A percentile compares a stretch with the other conserved stretches of the same genome.
phyloP scores from a whole-genome alignment of 108 stramenopile species.

The Skeletonema grethae region DNA sequence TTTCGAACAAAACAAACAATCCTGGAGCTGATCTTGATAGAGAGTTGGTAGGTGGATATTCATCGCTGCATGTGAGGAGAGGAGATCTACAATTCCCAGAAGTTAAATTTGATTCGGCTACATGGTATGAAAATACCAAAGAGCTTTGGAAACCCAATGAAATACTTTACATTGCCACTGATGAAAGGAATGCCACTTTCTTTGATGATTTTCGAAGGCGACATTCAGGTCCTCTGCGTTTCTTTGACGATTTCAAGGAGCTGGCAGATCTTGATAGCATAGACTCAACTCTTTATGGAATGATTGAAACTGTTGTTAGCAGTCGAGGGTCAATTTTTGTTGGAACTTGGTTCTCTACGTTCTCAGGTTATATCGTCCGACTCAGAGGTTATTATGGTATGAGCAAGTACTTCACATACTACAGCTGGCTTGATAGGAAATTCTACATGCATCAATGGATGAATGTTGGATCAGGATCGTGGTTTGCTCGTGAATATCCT shows the following conservation, averaged over 20 bases:
- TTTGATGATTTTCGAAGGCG: constrained; percentile 75
- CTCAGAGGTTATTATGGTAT: constrained; percentile 68
- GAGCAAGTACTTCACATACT: constrained; percentile 64
- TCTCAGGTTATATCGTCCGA: constrained; percentile 78
- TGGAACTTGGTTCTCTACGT: constrained; percentile 92
- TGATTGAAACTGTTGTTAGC: constrained; percentile 87
- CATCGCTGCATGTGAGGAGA: constrained; percentile 55
- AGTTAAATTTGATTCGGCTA: constrained; percentile 41
- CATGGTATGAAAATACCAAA: constrained; percentile 46
- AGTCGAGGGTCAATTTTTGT: constrained; percentile 77
- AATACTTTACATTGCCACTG: constrained; percentile 86
- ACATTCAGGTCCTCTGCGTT: constrained; percentile 57
- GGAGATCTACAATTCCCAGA: constrained; percentile 57
- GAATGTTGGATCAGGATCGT: constrained; percentile 52
- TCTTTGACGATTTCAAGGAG: constrained; percentile 76
- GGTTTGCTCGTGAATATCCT: constrained; percentile 65
- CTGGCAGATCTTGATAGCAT: constrained; percentile 54
- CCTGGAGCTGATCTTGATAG: constrained; percentile 30
- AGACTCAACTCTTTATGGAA: constrained; percentile 73
- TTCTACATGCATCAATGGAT: constrained; percentile 57
- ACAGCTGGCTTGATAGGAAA: constrained; percentile 57
- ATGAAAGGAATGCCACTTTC: constrained; percentile 78
- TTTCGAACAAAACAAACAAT: constrained; percentile 12
- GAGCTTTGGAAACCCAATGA: constrained; percentile 54
- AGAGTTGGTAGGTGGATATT: constrained; percentile 49